These are phyloP conservation scores for Volvox carteri DNA, from an alignment of 163 green algal species.

Conservation along the genomic window DNA sequence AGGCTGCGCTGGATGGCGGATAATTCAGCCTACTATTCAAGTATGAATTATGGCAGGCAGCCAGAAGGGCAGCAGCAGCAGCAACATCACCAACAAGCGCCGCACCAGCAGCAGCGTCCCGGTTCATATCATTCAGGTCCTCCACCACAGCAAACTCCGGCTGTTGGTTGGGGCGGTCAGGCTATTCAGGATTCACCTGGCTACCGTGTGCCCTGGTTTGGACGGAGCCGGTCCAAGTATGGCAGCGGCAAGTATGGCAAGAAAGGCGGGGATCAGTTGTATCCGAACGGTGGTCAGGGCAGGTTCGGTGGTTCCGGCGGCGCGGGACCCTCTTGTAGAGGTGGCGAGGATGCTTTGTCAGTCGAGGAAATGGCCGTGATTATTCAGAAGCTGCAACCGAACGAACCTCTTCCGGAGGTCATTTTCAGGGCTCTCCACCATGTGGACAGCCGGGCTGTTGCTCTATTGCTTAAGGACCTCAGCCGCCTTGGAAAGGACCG, in stretches of 20 bases:
- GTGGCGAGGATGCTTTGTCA: conserved; percentile 59
- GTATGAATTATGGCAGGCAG: conserved; percentile 33
- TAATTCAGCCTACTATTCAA: not conserved
- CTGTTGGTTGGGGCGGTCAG: conserved; percentile 48
- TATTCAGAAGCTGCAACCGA: conserved; percentile 62
- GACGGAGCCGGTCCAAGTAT: conserved; percentile 46
- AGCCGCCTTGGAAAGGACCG: conserved; percentile 64
- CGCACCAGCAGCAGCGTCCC: conserved; percentile 23
- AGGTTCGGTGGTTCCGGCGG: conserved; percentile 13
- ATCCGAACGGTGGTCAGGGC: not conserved
- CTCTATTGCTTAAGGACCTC: conserved; percentile 83
- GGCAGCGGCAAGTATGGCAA: conserved; percentile 29
- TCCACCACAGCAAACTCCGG: not conserved
- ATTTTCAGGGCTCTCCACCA: conserved; percentile 74
- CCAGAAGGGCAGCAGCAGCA: conserved; percentile 27
- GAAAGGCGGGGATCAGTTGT: conserved; percentile 23
- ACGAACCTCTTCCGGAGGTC: conserved; percentile 66
- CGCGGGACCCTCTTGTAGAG: conserved; percentile 15
- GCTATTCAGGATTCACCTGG: conserved; percentile 47
- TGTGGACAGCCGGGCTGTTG: conserved; percentile 76
- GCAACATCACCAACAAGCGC: not conserved
- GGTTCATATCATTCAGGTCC: not conserved
- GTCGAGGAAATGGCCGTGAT: conserved; percentile 74
- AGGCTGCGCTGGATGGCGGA: conserved; percentile 43
- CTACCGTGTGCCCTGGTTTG: conserved; percentile 55